phyloP scores from a whole-genome alignment of 176 grass and related monocot species.

The Cocos nucifera region DNA sequence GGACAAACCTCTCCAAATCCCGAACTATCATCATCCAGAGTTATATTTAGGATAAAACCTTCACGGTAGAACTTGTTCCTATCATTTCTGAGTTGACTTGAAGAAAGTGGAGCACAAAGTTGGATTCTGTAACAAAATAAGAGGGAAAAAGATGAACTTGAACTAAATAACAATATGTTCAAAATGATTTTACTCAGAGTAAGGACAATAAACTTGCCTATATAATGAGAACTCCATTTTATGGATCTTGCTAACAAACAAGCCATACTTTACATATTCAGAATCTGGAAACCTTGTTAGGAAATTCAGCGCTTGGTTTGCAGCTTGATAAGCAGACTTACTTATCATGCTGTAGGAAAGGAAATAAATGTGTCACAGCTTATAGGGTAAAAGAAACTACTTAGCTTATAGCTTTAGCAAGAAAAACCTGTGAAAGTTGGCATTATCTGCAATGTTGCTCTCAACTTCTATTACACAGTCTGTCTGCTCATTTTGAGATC shows the following conservation, averaged over 20 bases:
- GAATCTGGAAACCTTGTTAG: constrained; percentile 31
- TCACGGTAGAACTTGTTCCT: constrained; percentile 40
- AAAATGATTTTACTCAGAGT: too few species aligned
- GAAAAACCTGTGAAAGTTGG: constrained; percentile 68
- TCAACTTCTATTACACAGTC: constrained; percentile 80
- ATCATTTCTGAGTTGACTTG: constrained; percentile 33
- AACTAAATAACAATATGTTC: too few species aligned
- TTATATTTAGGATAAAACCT: constrained; percentile 64
- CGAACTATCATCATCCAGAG: constrained; percentile 40
- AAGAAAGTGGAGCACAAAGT: constrained; percentile 60
- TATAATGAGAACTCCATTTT: constrained; percentile 68
- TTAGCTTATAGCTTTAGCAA: constrained; percentile 5
- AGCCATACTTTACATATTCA: constrained; percentile 20
- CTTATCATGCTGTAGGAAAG: constrained; percentile 46
- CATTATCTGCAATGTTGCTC: constrained; percentile 60
- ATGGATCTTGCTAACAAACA: constrained; percentile 34
- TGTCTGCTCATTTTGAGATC: constrained; percentile 34
- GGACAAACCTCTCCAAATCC: constrained; percentile 85
- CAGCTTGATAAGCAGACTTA: constrained; percentile 32
- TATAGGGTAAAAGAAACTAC: constrained; percentile 8
- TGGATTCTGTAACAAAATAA: constrained; percentile 55
- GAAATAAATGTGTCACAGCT: constrained; percentile 16
- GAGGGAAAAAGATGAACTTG: constrained; percentile 3
- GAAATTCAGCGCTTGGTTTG: constrained; percentile 45
- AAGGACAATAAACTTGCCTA: constrained; percentile 36